Evolutionary conservation across 768 basidiomycete species (phyloP), one percentile per base, ranked within the genome.

Genomic region (Grammothele lineata): DNA sequence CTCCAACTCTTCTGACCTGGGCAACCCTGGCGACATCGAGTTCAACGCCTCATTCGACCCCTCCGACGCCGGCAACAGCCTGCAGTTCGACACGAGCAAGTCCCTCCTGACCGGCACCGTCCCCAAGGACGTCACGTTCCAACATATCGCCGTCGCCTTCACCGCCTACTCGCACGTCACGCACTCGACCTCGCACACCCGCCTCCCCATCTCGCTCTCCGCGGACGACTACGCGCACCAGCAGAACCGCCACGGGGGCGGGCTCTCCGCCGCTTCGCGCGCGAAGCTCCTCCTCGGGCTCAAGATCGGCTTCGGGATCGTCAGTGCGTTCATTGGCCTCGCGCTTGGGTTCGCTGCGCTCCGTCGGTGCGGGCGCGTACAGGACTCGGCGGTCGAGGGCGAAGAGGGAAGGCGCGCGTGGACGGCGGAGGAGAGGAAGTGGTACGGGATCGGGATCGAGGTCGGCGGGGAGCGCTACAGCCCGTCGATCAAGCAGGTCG

Each of bases 171-270:
- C 83, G 25, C 68, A 61, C 30, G 45, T 74, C 17, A 86, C 81
- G 2, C 86, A 82, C 54, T 83, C 86, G 14, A 85, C 79, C 1
- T 89, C 86, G 17, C 84, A 87, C 56, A 71, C 83, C 1, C 74
- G 54, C 45, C 69, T 88, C 15, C 63, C 72, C 1, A 67, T 89
- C 24, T 68, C 73, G 44, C 62, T 82, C 46, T 61, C 73, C 35
- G 54, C 70, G 26, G 45, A 61, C 37, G 63, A 70, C 48, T 64
- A 67, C 53, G 64, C 64, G 19, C 68, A 75, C 51, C 68, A 72
- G 30, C 56, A 61, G 26, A 55, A 62, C 21, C 40, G 50, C 27
- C 24, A 51, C 3, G 61, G 62, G n/a, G 37, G 67, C 0, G 66
- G 67, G 0, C 61, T 73, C 4, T 73, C 74, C 12, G 62, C 66